A percentile compares a stretch with the other conserved stretches of the same genome.
Evolutionary conservation across 306 rosid species (phyloP).

Genomic region (Betula pendula): DNA sequence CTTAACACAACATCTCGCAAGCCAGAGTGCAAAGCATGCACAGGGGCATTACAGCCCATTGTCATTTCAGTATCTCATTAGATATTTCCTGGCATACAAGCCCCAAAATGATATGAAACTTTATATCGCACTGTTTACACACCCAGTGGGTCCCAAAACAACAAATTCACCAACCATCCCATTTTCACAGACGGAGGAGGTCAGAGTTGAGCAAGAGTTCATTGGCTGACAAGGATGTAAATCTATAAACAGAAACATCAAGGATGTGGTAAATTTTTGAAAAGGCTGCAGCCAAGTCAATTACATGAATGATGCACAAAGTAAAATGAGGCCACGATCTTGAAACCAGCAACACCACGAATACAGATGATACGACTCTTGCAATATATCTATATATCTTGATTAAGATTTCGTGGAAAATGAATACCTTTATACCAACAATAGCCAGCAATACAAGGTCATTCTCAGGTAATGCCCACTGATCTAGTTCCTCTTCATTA

Average conservation of each 20-base stretch:
- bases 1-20: not conserved
- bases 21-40: not conserved
- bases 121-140: not conserved
- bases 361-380: not conserved
- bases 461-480: conserved; percentile 83
- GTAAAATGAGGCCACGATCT: not conserved
- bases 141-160: not conserved
- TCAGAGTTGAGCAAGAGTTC: not conserved
- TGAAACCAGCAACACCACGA: not conserved
- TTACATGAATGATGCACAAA: not conserved
- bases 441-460: conserved; percentile 82
- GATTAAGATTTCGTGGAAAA: not conserved
- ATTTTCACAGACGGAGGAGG: not conserved
- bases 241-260: not conserved
- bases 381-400: not conserved
- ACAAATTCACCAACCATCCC: not conserved
- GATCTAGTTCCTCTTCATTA: conserved; percentile 61
- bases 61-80: not conserved
- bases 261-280: not conserved
- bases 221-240: not conserved
- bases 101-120: too few relatives aligned
- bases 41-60: not conserved
- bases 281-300: not conserved
- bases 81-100: not conserved
- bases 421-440: conserved; percentile 77